Evolutionary conservation across 768 basidiomycete genomes (phyloP), one percentile per base, ranked within the genome.

Genomic region (Termitomyces sp.): DNA sequence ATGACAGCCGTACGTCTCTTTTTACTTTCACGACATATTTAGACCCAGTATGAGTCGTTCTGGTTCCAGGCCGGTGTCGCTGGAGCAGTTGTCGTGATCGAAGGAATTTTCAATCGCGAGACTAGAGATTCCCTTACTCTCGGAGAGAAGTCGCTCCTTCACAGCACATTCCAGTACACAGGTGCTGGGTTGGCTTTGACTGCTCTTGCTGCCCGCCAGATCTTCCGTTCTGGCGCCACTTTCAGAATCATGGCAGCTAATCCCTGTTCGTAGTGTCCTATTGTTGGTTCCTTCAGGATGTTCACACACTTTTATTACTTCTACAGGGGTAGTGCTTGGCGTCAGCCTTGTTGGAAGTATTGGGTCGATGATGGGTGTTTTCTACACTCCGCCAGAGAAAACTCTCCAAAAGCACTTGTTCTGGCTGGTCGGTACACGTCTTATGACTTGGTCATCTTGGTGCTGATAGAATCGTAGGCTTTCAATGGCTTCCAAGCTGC

Each of bases 401-500:
- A 77, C 82, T 2, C 62, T 88, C 11, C 82, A 87, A 64, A 93
- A 93, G 64, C 90, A 92, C 68, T 66, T 83, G 12, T 87, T 88
- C 69, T 91, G 90, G 90, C 75, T 90, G 61, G 88, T 84, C 62
- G 65, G 83, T 56, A 26, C 28, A 5, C 41, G n/a, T 52, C 41
- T 53, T 14, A 43, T 41, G 32, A 41, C 48, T 32, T 28, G 21
- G 19, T 45, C 10, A 40, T 19, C 22, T 32, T 1, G 14, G 3
- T 54, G 22, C 15, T 32, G 30, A 38, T n/a, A 8, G 24, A 45
- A 35, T 15, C 6, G 3, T 55, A 90, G 88, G 85, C 84, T 4
- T 95, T 96, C 71, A 90, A 93, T 59, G 85, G 79, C 3, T 90
- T 83, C 67, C 93, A 95, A 72, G 90, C 90, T 7, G 87, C 90